A percentile compares a stretch with the other conserved stretches of the same genome.
phyloP scores from a whole-genome alignment of 345 rosid genomes.

The Crucihimalaya himalaica region DNA sequence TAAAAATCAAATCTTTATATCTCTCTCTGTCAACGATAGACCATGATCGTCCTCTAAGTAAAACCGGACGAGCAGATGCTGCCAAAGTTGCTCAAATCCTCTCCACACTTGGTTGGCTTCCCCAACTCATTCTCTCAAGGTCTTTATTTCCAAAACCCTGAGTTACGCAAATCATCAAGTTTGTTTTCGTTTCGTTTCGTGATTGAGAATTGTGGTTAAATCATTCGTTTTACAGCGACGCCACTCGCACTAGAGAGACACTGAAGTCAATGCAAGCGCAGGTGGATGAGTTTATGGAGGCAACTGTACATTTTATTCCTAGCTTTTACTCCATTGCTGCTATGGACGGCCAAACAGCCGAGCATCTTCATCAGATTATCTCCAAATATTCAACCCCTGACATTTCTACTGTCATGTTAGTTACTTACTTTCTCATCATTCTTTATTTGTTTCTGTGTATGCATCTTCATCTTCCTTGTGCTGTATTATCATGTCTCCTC shows the following conservation, averaged over 20 bases:
- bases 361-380: slow-evolving; percentile 71
- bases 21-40: slow-evolving; percentile 39
- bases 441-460: background rate
- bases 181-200: background rate
- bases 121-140: slow-evolving; percentile 86
- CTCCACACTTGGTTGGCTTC: slow-evolving; percentile 79
- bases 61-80: slow-evolving; percentile 67
- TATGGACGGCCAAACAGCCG: slow-evolving; percentile 98
- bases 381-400: slow-evolving; percentile 69
- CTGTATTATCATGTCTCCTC: background rate
- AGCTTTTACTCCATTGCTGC: slow-evolving; percentile 97
- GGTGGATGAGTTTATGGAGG: slow-evolving; percentile 63
- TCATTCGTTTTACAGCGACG: slow-evolving; percentile 59
- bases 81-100: slow-evolving; percentile 65
- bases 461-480: slow-evolving; percentile 4
- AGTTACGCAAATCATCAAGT: background rate
- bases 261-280: slow-evolving; percentile 86
- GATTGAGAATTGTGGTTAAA: background rate
- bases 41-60: slow-evolving; percentile 88
- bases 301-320: slow-evolving; percentile 77
- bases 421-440: slow-evolving; percentile 8
- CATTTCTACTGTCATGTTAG: slow-evolving; percentile 80
- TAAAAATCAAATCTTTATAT: background rate
- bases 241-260: slow-evolving; percentile 74
- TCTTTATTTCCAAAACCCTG: slow-evolving; percentile 5